Percentiles rank a stretch among this genome's conserved stretches.
These are phyloP conservation scores for Leccinum boreale DNA, from an alignment of 768 basidiomycete species.

Conservation along the genomic window DNA sequence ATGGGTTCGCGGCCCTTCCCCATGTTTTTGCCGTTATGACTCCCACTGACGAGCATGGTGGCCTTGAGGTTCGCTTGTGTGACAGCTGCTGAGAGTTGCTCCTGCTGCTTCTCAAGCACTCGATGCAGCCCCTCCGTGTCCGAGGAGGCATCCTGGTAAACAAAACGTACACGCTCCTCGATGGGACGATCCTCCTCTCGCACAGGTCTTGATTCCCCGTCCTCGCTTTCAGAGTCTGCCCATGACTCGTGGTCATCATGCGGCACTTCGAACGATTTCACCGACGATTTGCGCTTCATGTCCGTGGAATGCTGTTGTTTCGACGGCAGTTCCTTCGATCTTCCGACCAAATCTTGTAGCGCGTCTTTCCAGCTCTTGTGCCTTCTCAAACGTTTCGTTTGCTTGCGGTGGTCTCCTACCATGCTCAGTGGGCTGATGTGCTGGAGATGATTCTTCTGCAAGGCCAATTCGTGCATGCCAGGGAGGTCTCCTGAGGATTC, in stretches of 20 bases:
- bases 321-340: slow-evolving; percentile 29
- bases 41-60: slow-evolving; percentile 33
- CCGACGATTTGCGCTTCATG: slow-evolving; percentile 30
- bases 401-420: slow-evolving; percentile 64
- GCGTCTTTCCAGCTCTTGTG: slow-evolving; percentile 60
- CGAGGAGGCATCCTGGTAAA: slow-evolving; percentile 34
- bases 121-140: slow-evolving; percentile 13
- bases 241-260: slow-evolving; percentile 47
- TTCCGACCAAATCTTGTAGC: slow-evolving; percentile 45
- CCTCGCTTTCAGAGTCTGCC: slow-evolving; percentile 52
- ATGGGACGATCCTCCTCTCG: slow-evolving; percentile 76
- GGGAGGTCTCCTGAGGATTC: slow-evolving; percentile 82
- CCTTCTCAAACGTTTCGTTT: slow-evolving; percentile 43
- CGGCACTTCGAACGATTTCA: slow-evolving; percentile 20
- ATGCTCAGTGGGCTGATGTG: slow-evolving; percentile 90
- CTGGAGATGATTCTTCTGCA: slow-evolving; percentile 84
- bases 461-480: slow-evolving; percentile 63
- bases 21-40: slow-evolving; percentile 26
- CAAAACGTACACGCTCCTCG: slow-evolving; percentile 66
- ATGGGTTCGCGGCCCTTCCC: slow-evolving; percentile 54
- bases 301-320: slow-evolving; percentile 19
- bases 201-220: slow-evolving; percentile 43
- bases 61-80: slow-evolving; percentile 49
- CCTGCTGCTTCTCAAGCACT: slow-evolving; percentile 46
- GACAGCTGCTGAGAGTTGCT: slow-evolving; percentile 49